These are phyloP conservation scores for Candida sp. DNA, from an alignment of 1,139 yeast species.

Conservation along the genomic window DNA sequence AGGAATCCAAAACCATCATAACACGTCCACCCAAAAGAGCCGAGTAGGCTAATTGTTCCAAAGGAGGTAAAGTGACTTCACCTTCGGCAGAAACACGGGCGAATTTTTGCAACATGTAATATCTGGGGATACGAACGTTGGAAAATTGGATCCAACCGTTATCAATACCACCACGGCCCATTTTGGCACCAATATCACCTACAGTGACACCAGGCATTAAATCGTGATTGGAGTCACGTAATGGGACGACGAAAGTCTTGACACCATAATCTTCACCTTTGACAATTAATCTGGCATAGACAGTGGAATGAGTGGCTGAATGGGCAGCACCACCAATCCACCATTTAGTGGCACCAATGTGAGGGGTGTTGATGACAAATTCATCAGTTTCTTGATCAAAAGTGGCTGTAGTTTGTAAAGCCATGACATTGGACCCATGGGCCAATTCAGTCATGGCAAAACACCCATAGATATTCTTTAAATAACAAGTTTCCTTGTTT, in stretches of 20 bases:
- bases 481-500: slow-evolving; percentile 63
- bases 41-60: slow-evolving; percentile 84
- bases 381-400: slow-evolving; percentile 64
- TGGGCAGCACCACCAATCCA: slow-evolving; percentile 99
- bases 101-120: slow-evolving; percentile 78
- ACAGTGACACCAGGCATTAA: slow-evolving; percentile 75
- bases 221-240: slow-evolving; percentile 70
- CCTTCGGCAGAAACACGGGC: slow-evolving; percentile 72
- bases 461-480: slow-evolving; percentile 79
- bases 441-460: slow-evolving; percentile 95
- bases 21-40: slow-evolving; percentile 90
- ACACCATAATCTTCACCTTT: slow-evolving; percentile 87
- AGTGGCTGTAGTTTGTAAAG: slow-evolving; percentile 87
- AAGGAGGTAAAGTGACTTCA: slow-evolving; percentile 68
- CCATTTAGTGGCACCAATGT: slow-evolving; percentile 92
- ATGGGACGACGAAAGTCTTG: slow-evolving; percentile 85
- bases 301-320: slow-evolving; percentile 80
- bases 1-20: slow-evolving; percentile 82
- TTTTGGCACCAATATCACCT: slow-evolving; percentile 92
- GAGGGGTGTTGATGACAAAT: slow-evolving; percentile 81
- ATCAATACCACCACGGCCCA: slow-evolving; percentile 89
- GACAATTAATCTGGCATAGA: slow-evolving; percentile 79
- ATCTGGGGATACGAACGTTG: slow-evolving; percentile 78
- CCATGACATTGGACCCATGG: slow-evolving; percentile 93
- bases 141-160: slow-evolving; percentile 95